These are phyloP conservation scores for Niveomyces coronatus DNA, from an alignment of 2,329 filamentous ascomycete species.

Conservation along the genomic window DNA sequence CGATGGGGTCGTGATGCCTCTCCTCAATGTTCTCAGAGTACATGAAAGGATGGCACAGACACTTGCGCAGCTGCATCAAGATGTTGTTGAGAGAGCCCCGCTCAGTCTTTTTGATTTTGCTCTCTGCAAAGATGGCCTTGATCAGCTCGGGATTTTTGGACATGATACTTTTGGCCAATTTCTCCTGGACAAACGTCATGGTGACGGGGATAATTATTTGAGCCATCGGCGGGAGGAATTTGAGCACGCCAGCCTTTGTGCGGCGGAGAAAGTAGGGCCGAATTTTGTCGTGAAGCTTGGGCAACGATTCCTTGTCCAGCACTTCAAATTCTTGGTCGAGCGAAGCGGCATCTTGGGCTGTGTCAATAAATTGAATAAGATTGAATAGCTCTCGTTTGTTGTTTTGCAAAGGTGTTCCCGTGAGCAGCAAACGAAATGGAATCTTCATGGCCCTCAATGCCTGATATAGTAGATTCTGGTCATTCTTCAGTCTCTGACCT, in stretches of 20 bases:
- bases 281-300: constrained; percentile 72
- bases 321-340: constrained; percentile 67
- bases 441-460: constrained; percentile 64
- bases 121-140: constrained; percentile 68
- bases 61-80: constrained; percentile 87
- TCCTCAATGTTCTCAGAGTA: constrained; percentile 91
- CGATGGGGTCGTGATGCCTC: constrained; percentile 47
- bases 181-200: constrained; percentile 89
- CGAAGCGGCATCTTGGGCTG: constrained; percentile 53
- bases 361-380: constrained; percentile 86
- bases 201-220: constrained; percentile 95
- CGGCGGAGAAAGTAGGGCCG: constrained; percentile 60
- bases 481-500: constrained; percentile 90
- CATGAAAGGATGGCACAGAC: constrained; percentile 90
- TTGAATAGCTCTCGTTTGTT: constrained; percentile 94
- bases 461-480: constrained; percentile 71
- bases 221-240: constrained; percentile 83
- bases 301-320: constrained; percentile 75
- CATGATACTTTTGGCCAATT: constrained; percentile 87
- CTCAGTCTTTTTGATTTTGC: constrained; percentile 57
- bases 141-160: constrained; percentile 85
- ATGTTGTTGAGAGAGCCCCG: constrained; percentile 85
- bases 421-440: constrained; percentile 77
- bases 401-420: constrained; percentile 89
- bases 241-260: constrained; percentile 84